These are phyloP conservation scores for Leishmania tropica DNA, from an alignment of 208 protist genomes.

Conservation along the genomic window DNA sequence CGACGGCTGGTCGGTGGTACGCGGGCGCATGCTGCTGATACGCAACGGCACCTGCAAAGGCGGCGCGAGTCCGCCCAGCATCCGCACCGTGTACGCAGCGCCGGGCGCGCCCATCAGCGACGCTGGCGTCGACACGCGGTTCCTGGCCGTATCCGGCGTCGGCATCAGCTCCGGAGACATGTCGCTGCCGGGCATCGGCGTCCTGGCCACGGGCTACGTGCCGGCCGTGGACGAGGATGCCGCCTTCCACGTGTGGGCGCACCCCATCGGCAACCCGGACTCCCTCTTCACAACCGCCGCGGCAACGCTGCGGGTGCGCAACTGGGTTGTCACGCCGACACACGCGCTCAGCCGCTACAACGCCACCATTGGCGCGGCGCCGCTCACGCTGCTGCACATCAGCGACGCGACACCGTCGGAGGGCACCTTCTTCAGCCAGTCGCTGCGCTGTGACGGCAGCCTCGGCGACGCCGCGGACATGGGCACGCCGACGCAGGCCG, in stretches of 20 bases:
- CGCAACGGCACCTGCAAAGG: constrained; percentile 2
- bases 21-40: constrained; percentile 28
- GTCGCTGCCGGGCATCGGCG: background rate
- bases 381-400: constrained; percentile 29
- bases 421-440: constrained; percentile 46
- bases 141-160: background rate
- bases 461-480: constrained; percentile 33
- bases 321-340: constrained; percentile 31
- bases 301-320: constrained; percentile 41
- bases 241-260: constrained; percentile 54
- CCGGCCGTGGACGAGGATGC: constrained; percentile 33
- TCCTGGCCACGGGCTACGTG: constrained; percentile 29
- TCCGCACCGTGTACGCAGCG: constrained; percentile 32
- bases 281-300: constrained; percentile 40
- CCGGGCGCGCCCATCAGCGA: constrained; percentile 36
- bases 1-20: constrained; percentile 23
- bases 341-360: constrained; percentile 36
- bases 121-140: constrained; percentile 39
- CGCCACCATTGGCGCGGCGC: constrained; percentile 11
- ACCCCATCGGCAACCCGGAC: constrained; percentile 19
- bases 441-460: constrained; percentile 23
- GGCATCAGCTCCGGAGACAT: constrained; percentile 18
- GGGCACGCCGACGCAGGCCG: constrained; percentile 20
- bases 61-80: constrained; percentile 19
- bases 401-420: constrained; percentile 35